Conservation (phyloP, 2,329 filamentous ascomycete species). For the Mycocentrospora acerina region DNA sequence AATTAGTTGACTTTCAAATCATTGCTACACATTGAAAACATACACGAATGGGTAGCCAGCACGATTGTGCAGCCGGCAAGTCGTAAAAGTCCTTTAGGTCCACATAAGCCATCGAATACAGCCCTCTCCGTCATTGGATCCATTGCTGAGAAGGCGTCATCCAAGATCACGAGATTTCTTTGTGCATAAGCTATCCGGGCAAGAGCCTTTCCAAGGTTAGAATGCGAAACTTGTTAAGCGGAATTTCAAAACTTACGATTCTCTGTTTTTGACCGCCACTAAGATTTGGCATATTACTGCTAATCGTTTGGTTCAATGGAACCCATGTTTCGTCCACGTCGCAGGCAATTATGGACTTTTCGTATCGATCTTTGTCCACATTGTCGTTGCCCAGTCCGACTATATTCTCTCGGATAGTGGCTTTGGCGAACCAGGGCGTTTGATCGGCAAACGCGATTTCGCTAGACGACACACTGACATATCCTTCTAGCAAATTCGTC, state of each 20-base stretch:
- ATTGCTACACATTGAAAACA: slow-evolving; percentile 1
- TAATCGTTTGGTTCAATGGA: slow-evolving; percentile 48
- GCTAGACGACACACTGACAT: slow-evolving; percentile 33
- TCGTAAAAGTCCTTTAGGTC: slow-evolving; percentile 49
- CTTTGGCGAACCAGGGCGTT: slow-evolving; percentile 41
- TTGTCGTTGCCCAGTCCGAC: slow-evolving; percentile 34
- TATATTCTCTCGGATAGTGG: slow-evolving; percentile 42
- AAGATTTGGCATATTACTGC: slow-evolving; percentile 53
- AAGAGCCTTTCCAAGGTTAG: slow-evolving; percentile 40
- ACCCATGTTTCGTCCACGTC: slow-evolving; percentile 38
- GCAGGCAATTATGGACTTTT: slow-evolving; percentile 36
- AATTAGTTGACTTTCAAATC: not conserved
- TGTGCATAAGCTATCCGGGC: slow-evolving; percentile 55
- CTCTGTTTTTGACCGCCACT: slow-evolving; percentile 57
- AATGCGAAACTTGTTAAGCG: not conserved
- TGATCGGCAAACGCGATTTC: slow-evolving; percentile 43
- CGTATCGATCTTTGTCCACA: slow-evolving; percentile 43
- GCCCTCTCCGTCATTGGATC: slow-evolving; percentile 52
- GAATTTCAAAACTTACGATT: slow-evolving; percentile 40
- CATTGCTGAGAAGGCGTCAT: slow-evolving; percentile 56
- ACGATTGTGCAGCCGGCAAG: slow-evolving; percentile 39
- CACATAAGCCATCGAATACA: slow-evolving; percentile 51
- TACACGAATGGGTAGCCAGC: slow-evolving; percentile 36
- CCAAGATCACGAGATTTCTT: slow-evolving; percentile 51
- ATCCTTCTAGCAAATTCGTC: slow-evolving; percentile 15